Percentiles rank a stretch among this genome's conserved stretches.
These are phyloP conservation scores for Dendrocalamus sinicus DNA, from an alignment of 176 grass and related monocot genomes.

Conservation along the genomic window DNA sequence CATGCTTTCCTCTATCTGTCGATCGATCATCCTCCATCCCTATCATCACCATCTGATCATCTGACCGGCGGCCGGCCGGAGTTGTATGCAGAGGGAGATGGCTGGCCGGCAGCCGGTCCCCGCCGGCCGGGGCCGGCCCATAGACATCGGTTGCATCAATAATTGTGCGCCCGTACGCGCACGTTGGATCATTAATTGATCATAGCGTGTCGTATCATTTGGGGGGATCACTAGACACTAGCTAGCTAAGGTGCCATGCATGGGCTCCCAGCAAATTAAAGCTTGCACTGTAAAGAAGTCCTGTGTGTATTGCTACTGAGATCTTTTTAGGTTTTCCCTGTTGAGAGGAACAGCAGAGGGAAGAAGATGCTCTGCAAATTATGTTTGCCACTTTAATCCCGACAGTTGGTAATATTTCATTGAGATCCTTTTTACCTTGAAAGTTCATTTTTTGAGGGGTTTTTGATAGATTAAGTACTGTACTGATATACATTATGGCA, in stretches of 20 bases:
- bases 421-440: too few relatives aligned
- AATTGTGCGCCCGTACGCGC: constrained; percentile 28
- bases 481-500: background rate
- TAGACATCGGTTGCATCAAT: constrained; percentile 8
- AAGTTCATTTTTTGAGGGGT: background rate
- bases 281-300: background rate
- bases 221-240: background rate
- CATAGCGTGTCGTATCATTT: background rate
- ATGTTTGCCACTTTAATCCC: background rate
- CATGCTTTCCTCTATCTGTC: background rate
- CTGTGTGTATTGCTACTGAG: background rate
- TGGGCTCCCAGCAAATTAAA: constrained; percentile 9
- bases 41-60: background rate
- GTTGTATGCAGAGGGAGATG: background rate
- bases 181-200: constrained; percentile 1
- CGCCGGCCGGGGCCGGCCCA: constrained; percentile 1
- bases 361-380: constrained; percentile 24
- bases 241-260: background rate
- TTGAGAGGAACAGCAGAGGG: background rate
- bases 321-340: constrained; percentile 25
- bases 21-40: background rate
- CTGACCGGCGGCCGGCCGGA: background rate
- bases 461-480: background rate
- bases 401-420: background rate
- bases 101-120: background rate